Percentiles rank a stretch among this genome's conserved stretches.
phyloP scores from a whole-genome alignment of 768 basidiomycete species.

The Tubosaeta sp. region DNA sequence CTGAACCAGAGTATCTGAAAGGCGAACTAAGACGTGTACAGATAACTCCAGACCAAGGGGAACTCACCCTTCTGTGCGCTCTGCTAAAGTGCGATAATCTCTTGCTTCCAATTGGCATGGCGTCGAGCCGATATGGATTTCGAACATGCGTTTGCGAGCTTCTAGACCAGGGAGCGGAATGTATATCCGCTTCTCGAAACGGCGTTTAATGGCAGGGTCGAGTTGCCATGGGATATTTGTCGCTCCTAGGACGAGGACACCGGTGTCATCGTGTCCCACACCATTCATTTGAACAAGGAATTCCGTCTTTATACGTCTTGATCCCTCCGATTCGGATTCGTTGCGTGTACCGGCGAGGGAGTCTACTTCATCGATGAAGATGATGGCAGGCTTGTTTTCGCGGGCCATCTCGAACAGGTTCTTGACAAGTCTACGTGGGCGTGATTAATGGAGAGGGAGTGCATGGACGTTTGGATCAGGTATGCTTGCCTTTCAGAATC shows the following conservation, averaged over 20 bases:
- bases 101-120: conserved; percentile 76
- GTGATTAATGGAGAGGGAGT: not conserved
- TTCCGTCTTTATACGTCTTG: conserved; percentile 96
- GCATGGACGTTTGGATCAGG: not conserved
- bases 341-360: conserved; percentile 92
- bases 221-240: conserved; percentile 99
- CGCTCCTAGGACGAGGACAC: conserved; percentile 92
- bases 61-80: conserved; percentile 76
- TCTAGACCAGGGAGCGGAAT: conserved; percentile 95
- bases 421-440: conserved; percentile 70
- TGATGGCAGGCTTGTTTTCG: conserved; percentile 94
- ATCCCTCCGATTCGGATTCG: conserved; percentile 96
- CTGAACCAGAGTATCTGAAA: conserved; percentile 81
- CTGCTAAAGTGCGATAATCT: conserved; percentile 79
- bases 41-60: not conserved
- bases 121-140: conserved; percentile 91
- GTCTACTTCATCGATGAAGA: conserved; percentile 99
- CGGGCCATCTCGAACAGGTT: conserved; percentile 95
- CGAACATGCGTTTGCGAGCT: conserved; percentile 92
- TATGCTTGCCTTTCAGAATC: conserved; percentile 85
- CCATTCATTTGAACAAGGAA: conserved; percentile 99
- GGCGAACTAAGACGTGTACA: not conserved
- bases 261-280: conserved; percentile 95
- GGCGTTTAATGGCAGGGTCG: conserved; percentile 95
- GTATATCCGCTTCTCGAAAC: conserved; percentile 98